Base-by-base conservation (phyloP, 163 green algal species). In the Coccomyxa subellipsoidea region DNA sequence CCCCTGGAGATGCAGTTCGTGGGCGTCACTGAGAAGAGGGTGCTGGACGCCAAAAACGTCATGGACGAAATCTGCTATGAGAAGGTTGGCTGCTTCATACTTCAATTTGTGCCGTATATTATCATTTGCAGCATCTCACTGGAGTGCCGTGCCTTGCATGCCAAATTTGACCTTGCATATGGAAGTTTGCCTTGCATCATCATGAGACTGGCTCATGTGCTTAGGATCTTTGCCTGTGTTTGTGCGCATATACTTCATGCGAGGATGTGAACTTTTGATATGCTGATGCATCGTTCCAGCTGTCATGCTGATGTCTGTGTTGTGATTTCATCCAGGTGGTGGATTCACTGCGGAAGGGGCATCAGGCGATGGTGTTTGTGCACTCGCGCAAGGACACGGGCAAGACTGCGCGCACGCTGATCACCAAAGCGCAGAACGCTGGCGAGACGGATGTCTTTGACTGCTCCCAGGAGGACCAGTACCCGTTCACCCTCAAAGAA, bases 321-420 rank as follows among this genome's bases (percentile, higher is more conserved):
- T 80, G 38, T 69, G 38, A 6, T 35, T 59, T 59, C 15, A 12
- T 59, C 69, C 91, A 97, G 93, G 89, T 96, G 38, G 69, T 92
- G 0, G 92, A 96, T 54, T 90, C 90, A 40, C 81, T 99, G 29
- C 91, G 90, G 85, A 84, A 85, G 23, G 96, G 95, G 38, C 89
- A 98, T 86, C 96, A 99, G 86, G 96, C 94, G 29, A 99, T 99
- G 96, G 94, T 99, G 77, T 99, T 99, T 88, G 96, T 99, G 69
- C 96, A 99, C 89, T 95, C 89, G 47, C 91, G 96, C 66, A 99
- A 99, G 88, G 96, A 99, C 87, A 99, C 96, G 0, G 95, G 93
- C 59, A 98, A 98, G 90, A 98, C 93, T 0, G 96, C 90, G 23
- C 88, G 93, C 73, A 80, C 77, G 34, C 83, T 96, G 39, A 84